These are phyloP conservation scores for Saccharum spontaneum DNA, from an alignment of 176 grass and related monocot species.

Conservation along the genomic window DNA sequence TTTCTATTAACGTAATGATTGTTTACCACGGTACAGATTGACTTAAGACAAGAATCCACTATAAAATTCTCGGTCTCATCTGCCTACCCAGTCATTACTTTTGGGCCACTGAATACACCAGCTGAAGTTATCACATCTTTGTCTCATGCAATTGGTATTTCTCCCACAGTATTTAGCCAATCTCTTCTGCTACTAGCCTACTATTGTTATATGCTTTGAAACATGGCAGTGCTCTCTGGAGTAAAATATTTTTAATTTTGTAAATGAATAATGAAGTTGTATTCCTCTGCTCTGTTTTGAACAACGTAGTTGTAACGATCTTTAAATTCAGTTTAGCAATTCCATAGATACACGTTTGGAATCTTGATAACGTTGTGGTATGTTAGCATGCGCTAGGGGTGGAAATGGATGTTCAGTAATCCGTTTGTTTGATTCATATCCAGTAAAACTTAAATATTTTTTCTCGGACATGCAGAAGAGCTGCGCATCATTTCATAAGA, in stretches of 20 bases:
- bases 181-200: background rate
- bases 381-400: too few species aligned
- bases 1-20: background rate
- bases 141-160: conserved; percentile 82
- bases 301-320: background rate
- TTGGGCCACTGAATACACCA: conserved; percentile 73
- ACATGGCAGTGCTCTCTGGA: background rate
- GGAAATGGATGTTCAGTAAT: too few species aligned
- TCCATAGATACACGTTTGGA: background rate
- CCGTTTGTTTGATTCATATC: too few species aligned
- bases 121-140: conserved; percentile 70
- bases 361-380: too few species aligned
- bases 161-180: background rate
- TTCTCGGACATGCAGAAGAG: too few species aligned
- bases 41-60: conserved; percentile 61
- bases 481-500: too few species aligned
- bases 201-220: background rate
- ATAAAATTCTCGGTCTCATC: conserved; percentile 56
- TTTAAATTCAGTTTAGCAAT: background rate
- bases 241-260: background rate
- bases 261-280: background rate
- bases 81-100: conserved; percentile 75
- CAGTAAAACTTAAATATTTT: too few species aligned
- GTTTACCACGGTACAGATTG: conserved; percentile 55
- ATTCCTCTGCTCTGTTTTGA: background rate